phyloP scores from a whole-genome alignment of 2,329 filamentous ascomycete species.

The Stromatinia cepivora region DNA sequence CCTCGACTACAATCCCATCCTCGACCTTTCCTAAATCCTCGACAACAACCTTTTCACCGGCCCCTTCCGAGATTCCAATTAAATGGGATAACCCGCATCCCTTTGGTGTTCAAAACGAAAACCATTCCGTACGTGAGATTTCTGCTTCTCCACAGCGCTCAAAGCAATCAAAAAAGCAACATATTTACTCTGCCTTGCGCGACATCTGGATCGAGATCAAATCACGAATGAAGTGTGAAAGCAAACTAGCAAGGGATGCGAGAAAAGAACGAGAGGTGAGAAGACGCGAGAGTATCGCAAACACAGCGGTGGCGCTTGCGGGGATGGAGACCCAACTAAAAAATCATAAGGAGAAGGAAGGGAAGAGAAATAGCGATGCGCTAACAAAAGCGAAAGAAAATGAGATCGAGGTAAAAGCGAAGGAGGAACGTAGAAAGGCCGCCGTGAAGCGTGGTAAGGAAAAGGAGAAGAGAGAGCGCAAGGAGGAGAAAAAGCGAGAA shows the following conservation, averaged over 20 bases:
- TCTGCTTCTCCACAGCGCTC: neutral
- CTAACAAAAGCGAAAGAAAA: neutral
- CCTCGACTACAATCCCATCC: neutral
- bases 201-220: neutral
- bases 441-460: neutral
- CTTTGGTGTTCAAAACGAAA: neutral
- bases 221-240: neutral
- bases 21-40: neutral
- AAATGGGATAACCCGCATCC: neutral
- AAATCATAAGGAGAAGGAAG: slow-evolving; percentile 9
- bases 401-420: neutral
- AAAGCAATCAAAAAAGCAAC: neutral
- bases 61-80: neutral
- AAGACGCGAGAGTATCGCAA: neutral
- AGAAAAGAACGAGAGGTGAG: neutral
- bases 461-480: neutral
- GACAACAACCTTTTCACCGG: neutral
- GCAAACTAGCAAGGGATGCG: neutral
- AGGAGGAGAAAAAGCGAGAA: neutral
- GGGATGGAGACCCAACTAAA: neutral
- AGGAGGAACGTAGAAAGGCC: neutral
- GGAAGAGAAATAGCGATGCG: slow-evolving; percentile 4
- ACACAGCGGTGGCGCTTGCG: neutral
- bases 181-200: neutral
- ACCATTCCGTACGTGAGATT: neutral